Evolutionary conservation across 495 filamentous ascomycete species (phyloP).

Genomic region (Xanthoparmelia taractica): DNA sequence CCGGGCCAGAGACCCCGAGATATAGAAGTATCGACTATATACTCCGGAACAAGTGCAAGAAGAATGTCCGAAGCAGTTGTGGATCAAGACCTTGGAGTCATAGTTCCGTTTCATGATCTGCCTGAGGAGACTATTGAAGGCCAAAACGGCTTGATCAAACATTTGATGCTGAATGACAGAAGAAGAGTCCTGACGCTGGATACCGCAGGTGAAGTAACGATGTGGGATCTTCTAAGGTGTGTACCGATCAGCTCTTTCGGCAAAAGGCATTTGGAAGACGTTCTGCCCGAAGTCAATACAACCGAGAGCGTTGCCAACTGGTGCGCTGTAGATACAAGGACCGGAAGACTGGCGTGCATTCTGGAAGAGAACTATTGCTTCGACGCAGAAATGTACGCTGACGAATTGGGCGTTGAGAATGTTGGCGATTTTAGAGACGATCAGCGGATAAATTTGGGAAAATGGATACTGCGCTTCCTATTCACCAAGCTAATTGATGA

Average conservation of each 20-base stretch:
- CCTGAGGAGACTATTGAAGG: conserved; percentile 87
- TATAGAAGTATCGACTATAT: conserved; percentile 41
- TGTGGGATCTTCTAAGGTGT: conserved; percentile 94
- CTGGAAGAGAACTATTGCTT: conserved; percentile 95
- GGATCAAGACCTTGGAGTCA: conserved; percentile 49
- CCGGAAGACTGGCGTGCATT: conserved; percentile 81
- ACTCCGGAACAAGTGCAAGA: conserved; percentile 43
- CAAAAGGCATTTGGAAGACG: conserved; percentile 87
- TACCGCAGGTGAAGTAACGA: conserved; percentile 88
- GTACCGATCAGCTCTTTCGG: conserved; percentile 78
- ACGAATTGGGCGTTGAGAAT: conserved; percentile 68
- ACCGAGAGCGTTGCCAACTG: conserved; percentile 83
- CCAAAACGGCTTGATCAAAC: conserved; percentile 90
- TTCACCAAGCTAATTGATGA: conserved; percentile 86
- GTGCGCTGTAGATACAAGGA: conserved; percentile 90
- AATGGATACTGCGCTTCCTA: conserved; percentile 91
- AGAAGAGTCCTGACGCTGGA: conserved; percentile 83
- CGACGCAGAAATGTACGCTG: conserved; percentile 94
- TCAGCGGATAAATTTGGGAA: conserved; percentile 94
- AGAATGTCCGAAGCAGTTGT: conserved; percentile 54
- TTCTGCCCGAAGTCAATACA: conserved; percentile 80
- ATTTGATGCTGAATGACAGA: conserved; percentile 84
- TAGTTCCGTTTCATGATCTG: conserved; percentile 62
- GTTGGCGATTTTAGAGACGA: conserved; percentile 78
- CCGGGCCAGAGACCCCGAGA: conserved; percentile 44